phyloP scores from a whole-genome alignment of 169 alveolate genomes.

The Plasmodium vivax region DNA sequence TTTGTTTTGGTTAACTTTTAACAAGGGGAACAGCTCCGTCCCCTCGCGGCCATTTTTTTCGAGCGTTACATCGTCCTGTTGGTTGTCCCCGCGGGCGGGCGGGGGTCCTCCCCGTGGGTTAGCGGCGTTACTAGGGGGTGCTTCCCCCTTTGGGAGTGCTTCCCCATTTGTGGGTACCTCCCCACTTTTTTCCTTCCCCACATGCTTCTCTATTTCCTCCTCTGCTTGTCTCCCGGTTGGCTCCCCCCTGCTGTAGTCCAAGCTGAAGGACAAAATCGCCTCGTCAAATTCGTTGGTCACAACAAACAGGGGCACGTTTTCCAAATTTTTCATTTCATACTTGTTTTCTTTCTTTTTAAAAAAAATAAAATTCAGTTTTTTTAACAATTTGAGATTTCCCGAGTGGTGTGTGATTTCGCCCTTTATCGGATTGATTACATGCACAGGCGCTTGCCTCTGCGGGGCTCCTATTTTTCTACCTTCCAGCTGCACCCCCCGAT shows the following conservation, averaged over 20 bases:
- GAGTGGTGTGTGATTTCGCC: background rate
- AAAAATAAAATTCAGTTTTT: conserved; percentile 51
- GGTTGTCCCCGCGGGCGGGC: background rate
- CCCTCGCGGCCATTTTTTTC: background rate
- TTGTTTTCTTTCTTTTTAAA: conserved; percentile 7
- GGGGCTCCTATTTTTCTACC: conserved; percentile 10
- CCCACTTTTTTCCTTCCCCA: background rate
- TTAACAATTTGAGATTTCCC: conserved; percentile 14
- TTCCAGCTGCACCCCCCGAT: background rate
- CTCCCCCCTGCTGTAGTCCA: background rate
- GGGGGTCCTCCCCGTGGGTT: background rate
- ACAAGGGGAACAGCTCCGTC: conserved; percentile 13
- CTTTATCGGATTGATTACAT: conserved; percentile 25
- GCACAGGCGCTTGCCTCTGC: background rate
- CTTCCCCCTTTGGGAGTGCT: background rate
- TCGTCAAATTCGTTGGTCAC: conserved; percentile 67
- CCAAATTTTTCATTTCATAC: conserved; percentile 70
- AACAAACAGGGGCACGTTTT: conserved; percentile 56
- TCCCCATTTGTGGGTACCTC: background rate
- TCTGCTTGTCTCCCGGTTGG: background rate
- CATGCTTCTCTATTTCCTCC: background rate
- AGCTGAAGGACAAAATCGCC: conserved; percentile 23
- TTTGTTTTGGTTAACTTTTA: conserved; percentile 20
- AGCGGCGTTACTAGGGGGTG: background rate
- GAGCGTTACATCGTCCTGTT: background rate